phyloP scores from a whole-genome alignment of 148 eudicot genomes.

The Fallopia convolvulus region DNA sequence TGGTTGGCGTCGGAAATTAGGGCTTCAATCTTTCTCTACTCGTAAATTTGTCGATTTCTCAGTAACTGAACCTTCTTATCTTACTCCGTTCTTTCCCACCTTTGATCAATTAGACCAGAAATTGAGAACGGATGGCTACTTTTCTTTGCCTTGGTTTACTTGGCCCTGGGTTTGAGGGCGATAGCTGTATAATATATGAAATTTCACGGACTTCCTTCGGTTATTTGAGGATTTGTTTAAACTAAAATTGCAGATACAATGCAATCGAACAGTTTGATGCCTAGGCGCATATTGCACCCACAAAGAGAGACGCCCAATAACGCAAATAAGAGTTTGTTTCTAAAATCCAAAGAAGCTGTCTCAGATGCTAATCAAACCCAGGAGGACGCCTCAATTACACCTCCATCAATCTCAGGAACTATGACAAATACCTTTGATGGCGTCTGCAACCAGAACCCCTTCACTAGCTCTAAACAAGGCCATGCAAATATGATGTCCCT shows the following conservation, averaged over 20 bases:
- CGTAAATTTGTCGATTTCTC: not conserved
- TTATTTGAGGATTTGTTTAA: not conserved
- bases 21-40: constrained; percentile 5
- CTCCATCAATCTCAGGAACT: constrained; percentile 46
- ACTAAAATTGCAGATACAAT: constrained; percentile 40
- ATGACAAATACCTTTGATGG: constrained; percentile 40
- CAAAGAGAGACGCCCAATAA: constrained; percentile 35
- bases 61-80: not conserved
- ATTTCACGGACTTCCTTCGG: not conserved
- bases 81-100: not conserved
- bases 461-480: constrained; percentile 19
- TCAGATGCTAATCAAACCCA: constrained; percentile 28
- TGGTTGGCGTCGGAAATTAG: constrained; percentile 12
- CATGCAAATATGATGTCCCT: constrained; percentile 26
- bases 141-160: not conserved
- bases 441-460: constrained; percentile 24
- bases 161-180: not conserved
- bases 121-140: not conserved
- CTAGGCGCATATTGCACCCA: constrained; percentile 58
- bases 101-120: not conserved
- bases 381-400: constrained; percentile 50
- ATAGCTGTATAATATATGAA: not conserved
- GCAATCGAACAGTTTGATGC: constrained; percentile 48
- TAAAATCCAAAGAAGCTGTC: constrained; percentile 20
- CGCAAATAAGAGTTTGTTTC: constrained; percentile 20